Conservation (phyloP, 2,329 filamentous ascomycete species). For the Keithomyces neogunnii region DNA sequence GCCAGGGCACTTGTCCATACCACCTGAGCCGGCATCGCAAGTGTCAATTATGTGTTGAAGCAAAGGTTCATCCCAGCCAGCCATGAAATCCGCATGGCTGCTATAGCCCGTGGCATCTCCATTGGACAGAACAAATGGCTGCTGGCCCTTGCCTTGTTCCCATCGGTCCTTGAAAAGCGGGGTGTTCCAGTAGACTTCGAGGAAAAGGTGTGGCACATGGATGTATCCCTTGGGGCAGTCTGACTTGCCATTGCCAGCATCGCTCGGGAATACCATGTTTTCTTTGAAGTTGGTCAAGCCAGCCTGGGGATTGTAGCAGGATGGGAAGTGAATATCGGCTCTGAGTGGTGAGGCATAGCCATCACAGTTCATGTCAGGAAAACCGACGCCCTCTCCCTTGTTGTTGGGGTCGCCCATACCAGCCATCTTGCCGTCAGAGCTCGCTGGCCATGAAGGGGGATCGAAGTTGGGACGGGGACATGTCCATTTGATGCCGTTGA, state of each 20-base stretch:
- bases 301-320: conserved; percentile 60
- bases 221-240: conserved; percentile 48
- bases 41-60: conserved; percentile 60
- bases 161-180: conserved; percentile 42
- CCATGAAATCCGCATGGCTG: conserved; percentile 64
- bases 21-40: conserved; percentile 50
- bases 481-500: conserved; percentile 50
- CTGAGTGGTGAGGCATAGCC: conserved; percentile 52
- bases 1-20: conserved; percentile 55
- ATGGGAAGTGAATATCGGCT: conserved; percentile 63
- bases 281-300: conserved; percentile 51
- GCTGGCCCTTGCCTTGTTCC: conserved; percentile 42
- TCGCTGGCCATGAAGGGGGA: conserved; percentile 42
- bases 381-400: conserved; percentile 50
- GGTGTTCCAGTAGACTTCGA: conserved; percentile 54
- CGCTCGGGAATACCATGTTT: conserved; percentile 58
- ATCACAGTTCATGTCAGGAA: conserved; percentile 64
- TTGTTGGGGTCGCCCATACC: conserved; percentile 48
- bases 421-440: conserved; percentile 45
- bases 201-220: conserved; percentile 50
- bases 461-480: conserved; percentile 47
- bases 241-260: conserved; percentile 33
- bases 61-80: conserved; percentile 59
- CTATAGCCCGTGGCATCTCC: conserved; percentile 64
- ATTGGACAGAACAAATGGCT: conserved; percentile 61